Base-by-base conservation (phyloP, 1,284 basidiomycete species). In the Malassezia sp. region DNA sequence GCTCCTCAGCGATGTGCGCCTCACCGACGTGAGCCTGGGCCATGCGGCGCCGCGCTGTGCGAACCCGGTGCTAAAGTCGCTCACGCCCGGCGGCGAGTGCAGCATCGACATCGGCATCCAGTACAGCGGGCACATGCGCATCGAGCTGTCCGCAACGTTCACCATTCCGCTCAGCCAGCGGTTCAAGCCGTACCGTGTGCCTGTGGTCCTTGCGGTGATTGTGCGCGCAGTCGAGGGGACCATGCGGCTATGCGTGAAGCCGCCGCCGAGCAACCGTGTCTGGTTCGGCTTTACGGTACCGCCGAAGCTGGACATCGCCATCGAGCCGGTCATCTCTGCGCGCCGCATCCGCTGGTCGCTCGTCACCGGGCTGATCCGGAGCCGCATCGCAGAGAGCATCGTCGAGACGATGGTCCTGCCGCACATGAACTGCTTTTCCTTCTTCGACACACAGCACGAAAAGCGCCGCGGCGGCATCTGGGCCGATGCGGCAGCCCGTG, bases 211-310 rank as follows among this genome's bases (percentile, higher is more conserved):
- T 9, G 87, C 90, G 0, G 82, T 83, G 12, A 61, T 90, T 1
- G 72, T 97, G 33, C 81, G 83, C 56, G 83, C 85, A 59, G 72
- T 97, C 18, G 86, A 93, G 58, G 91, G 91, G 14, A 91, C 93
- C 65, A 68, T 96, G 36, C 74, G 90, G 17, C 74, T 96, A 59
- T 85, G 84, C 66, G 80, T 96, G 59, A 97, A 96, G 71, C 79
- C 82, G n/a, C 89, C 93, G 9, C 93, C 93, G 1, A 87, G 83
- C 64, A 91, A 85, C 68, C 83, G 91, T 26, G 78, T 97, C 45
- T 97, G 91, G 93, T 97, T 90, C 72, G 89, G 86, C 1, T 97
- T 97, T 70, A 93, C 89, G n/a, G 77, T 83, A 53, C 79, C 81
- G 72, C 91, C 93, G 0, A 80, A 80, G 66, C 84, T 96, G 78